Evolutionary conservation across 2,329 filamentous ascomycete genomes (phyloP).

Genomic region (Cyphellophora europaea): DNA sequence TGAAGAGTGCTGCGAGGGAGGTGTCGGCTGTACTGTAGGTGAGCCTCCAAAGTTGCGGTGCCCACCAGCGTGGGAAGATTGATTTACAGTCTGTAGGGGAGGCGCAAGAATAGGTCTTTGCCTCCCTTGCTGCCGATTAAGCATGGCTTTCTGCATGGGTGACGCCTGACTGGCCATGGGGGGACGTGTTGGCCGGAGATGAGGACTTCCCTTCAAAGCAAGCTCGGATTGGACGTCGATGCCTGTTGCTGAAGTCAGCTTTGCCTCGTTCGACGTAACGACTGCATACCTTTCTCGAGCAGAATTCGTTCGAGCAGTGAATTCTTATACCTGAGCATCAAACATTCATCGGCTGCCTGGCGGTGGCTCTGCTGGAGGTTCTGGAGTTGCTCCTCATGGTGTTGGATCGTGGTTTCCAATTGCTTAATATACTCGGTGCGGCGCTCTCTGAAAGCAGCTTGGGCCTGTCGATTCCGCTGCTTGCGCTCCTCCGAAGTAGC

Average conservation of each 20-base stretch:
- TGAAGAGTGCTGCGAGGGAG: constrained; percentile 68
- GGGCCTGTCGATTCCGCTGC: constrained; percentile 92
- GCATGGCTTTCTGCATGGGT: constrained; percentile 68
- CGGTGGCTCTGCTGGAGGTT: constrained; percentile 90
- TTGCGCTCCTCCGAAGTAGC: constrained; percentile 97
- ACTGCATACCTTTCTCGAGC: constrained; percentile 77
- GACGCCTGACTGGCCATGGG: constrained; percentile 60
- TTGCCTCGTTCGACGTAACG: no score
- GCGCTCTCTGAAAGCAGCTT: constrained; percentile 92
- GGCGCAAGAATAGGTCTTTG: constrained; percentile 23
- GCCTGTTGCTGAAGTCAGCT: no score
- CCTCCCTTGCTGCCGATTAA: constrained; percentile 57
- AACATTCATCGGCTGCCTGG: constrained; percentile 86
- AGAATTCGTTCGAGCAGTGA: constrained; percentile 90
- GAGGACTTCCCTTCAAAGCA: constrained; percentile 82
- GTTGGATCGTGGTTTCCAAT: constrained; percentile 91
- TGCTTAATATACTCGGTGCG: constrained; percentile 99
- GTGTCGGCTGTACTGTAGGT: constrained; percentile 54
- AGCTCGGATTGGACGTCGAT: constrained; percentile 97
- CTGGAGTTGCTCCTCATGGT: constrained; percentile 89
- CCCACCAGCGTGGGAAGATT: constrained; percentile 25
- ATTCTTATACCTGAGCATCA: constrained; percentile 98
- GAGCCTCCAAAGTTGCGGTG: constrained; percentile 16
- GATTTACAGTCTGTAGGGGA: constrained; percentile 23
- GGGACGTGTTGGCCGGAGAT: constrained; percentile 51